Conservation (phyloP, 306 rosid genomes). For the Quercus suber region DNA sequence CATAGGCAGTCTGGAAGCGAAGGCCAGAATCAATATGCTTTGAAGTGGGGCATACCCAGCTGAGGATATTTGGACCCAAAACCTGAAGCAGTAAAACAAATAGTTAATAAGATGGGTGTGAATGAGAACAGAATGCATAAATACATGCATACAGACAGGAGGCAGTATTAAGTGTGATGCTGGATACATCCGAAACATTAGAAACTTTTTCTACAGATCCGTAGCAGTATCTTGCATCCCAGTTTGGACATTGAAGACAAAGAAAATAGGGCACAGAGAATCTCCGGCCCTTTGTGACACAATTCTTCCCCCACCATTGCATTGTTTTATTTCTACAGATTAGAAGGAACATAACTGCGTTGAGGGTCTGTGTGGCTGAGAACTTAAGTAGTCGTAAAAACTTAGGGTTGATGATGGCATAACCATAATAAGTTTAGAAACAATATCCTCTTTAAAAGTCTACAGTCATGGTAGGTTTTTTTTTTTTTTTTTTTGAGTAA, state of each 20-base stretch:
- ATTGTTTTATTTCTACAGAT: not conserved
- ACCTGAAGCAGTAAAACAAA: conserved; percentile 49
- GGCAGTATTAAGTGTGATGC: no score
- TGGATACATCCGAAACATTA: no score
- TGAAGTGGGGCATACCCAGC: conserved; percentile 74
- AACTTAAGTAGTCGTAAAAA: not conserved
- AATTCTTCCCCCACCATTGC: no score
- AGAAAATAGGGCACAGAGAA: not conserved
- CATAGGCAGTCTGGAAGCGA: conserved; percentile 52
- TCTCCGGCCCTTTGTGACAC: not conserved
- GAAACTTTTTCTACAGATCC: no score
- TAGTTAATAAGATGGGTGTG: conserved; percentile 3
- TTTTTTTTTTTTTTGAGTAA: no score
- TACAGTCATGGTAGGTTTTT: no score
- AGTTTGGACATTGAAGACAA: not conserved
- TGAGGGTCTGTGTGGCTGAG: not conserved
- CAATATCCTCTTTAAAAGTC: no score
- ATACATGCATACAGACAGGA: not conserved
- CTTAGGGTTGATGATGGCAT: not conserved
- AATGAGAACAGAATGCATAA: not conserved
- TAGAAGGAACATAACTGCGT: not conserved
- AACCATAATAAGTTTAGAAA: no score
- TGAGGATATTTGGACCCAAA: conserved; percentile 72
- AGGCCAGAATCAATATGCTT: conserved; percentile 82
- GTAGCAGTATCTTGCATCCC: not conserved